These are phyloP conservation scores for Tetradesmus lagerheimii DNA, from an alignment of 139 green algal species.

Conservation along the genomic window DNA sequence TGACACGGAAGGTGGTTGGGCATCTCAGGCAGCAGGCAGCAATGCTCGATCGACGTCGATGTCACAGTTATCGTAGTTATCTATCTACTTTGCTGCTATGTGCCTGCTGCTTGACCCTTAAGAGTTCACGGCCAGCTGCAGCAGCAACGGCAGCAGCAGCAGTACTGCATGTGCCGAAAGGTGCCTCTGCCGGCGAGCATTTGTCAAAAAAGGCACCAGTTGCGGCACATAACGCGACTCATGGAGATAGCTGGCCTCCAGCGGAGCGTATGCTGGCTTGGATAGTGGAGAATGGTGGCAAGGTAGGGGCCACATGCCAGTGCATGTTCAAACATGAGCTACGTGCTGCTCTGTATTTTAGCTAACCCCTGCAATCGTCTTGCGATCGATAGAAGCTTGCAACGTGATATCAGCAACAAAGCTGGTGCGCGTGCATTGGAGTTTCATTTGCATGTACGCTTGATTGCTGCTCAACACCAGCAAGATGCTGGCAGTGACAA, in stretches of 20 bases:
- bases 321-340: background rate
- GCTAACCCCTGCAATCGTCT: too few relatives aligned
- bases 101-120: background rate
- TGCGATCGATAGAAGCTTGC: too few relatives aligned
- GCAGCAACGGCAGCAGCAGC: background rate
- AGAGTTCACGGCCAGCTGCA: background rate
- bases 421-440: too few relatives aligned
- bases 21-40: background rate
- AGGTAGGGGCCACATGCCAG: background rate
- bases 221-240: background rate
- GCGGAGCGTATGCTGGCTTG: background rate
- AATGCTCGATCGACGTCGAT: background rate
- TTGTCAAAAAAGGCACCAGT: background rate
- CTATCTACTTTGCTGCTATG: background rate
- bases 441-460: too few relatives aligned
- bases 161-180: constrained; percentile 5
- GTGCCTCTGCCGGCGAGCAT: background rate
- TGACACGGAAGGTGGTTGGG: background rate
- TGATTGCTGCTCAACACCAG: too few relatives aligned
- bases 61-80: background rate
- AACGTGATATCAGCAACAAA: too few relatives aligned
- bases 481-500: too few relatives aligned
- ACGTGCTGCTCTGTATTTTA: background rate
- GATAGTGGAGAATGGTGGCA: background rate
- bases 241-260: background rate